Evolutionary conservation across 352 stramenopile genomes (phyloP).

Genomic region (Globisporangium lucens): DNA sequence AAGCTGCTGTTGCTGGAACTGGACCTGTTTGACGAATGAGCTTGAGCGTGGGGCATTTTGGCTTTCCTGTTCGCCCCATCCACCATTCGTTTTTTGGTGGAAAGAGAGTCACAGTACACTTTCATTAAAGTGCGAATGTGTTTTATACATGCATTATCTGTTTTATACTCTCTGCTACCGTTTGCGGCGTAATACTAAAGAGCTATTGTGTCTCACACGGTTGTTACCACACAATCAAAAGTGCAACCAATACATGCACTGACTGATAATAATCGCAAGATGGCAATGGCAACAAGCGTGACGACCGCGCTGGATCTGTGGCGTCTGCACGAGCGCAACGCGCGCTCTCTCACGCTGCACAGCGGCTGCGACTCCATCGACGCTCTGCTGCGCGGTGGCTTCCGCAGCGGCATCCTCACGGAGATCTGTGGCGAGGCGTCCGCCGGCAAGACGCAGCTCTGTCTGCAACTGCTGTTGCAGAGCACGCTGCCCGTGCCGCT

Average conservation of each 20-base stretch:
- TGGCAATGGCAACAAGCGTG: slow-evolving; percentile 6
- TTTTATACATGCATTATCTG: not conserved
- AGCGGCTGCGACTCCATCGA: slow-evolving; percentile 67
- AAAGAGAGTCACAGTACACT: not conserved
- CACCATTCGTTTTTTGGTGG: slow-evolving; percentile 4
- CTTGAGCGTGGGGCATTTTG: not conserved
- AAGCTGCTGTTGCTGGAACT: not conserved
- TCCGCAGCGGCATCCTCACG: slow-evolving; percentile 62
- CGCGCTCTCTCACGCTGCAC: slow-evolving; percentile 28
- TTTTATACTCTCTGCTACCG: not conserved
- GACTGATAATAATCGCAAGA: not conserved
- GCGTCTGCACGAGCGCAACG: slow-evolving; percentile 22
- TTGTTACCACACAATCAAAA: not conserved
- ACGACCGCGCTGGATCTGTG: slow-evolving; percentile 50
- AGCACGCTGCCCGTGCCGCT: slow-evolving; percentile 44
- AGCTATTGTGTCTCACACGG: not conserved
- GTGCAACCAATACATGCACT: not conserved
- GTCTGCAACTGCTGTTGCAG: slow-evolving; percentile 72
- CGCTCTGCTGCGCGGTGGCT: slow-evolving; percentile 49
- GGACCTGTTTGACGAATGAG: slow-evolving; percentile 8
- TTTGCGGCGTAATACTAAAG: not conserved
- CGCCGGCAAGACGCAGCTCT: slow-evolving; percentile 78
- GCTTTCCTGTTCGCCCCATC: not conserved
- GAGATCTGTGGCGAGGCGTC: slow-evolving; percentile 76
- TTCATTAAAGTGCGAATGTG: not conserved